A percentile compares a stretch with the other conserved stretches of the same genome.
Evolutionary conservation across 2,329 filamentous ascomycete genomes (phyloP).

Genomic region (Monascus ruber): DNA sequence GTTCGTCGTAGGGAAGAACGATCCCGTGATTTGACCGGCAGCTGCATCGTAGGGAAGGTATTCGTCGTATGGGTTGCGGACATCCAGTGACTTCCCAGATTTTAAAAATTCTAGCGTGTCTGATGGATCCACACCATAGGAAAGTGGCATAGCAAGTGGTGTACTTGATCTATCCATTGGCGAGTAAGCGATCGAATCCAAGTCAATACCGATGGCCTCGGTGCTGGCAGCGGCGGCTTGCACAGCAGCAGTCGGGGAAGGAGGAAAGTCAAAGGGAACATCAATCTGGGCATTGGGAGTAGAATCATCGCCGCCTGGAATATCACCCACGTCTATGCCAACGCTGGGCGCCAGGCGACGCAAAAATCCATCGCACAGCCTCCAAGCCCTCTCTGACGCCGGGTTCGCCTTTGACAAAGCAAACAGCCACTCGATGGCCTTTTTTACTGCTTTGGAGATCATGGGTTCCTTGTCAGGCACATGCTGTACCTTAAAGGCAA

Average conservation of each 20-base stretch:
- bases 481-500: slow-evolving; percentile 31
- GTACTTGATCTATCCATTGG: slow-evolving; percentile 14
- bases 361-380: slow-evolving; percentile 25
- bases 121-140: slow-evolving; percentile 12
- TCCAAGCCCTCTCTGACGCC: slow-evolving; percentile 22
- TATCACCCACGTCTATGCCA: slow-evolving; percentile 17
- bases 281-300: slow-evolving; percentile 3
- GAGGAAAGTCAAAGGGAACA: slow-evolving; percentile 11
- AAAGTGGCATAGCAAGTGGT: slow-evolving; percentile 8
- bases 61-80: slow-evolving; percentile 16
- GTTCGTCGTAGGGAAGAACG: slow-evolving; percentile 22
- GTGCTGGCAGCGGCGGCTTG: slow-evolving; percentile 2
- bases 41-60: slow-evolving; percentile 23
- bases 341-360: slow-evolving; percentile 22
- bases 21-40: slow-evolving; percentile 26
- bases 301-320: slow-evolving; percentile 15
- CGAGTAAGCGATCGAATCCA: slow-evolving; percentile 13
- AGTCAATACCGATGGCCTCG: slow-evolving; percentile 9
- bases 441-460: slow-evolving; percentile 24
- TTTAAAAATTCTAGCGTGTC: slow-evolving; percentile 18
- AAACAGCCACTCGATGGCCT: slow-evolving; percentile 24
- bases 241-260: slow-evolving; percentile 5
- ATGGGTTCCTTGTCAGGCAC: slow-evolving; percentile 29
- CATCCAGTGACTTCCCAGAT: slow-evolving; percentile 14
- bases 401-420: slow-evolving; percentile 18